These are phyloP conservation scores for Dendrobium chrysotoxum DNA, from an alignment of 106 monocot genomes.

Conservation along the genomic window DNA sequence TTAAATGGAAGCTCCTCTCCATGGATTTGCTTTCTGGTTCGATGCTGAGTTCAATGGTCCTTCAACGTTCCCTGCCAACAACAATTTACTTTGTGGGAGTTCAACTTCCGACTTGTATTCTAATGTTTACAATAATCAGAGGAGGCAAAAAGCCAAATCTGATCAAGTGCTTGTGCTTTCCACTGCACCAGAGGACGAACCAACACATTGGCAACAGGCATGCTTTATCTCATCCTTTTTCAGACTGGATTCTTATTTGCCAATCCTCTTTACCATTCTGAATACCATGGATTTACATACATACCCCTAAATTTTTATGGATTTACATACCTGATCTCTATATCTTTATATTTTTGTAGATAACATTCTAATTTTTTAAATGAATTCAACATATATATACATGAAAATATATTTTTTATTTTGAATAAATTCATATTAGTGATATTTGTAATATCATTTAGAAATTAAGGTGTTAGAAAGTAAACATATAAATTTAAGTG, in stretches of 20 bases:
- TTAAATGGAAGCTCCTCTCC: constrained; percentile 58
- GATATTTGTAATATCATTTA: too few species aligned
- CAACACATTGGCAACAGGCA: constrained; percentile 99
- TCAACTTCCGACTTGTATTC: constrained; percentile 9
- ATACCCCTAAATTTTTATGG: too few species aligned
- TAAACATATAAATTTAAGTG: too few species aligned
- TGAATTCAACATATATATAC: too few species aligned
- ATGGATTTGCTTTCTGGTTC: constrained; percentile 99
- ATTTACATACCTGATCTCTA: too few species aligned
- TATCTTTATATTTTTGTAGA: too few species aligned
- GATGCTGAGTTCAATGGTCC: constrained; percentile 92
- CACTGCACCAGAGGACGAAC: constrained; percentile 92
- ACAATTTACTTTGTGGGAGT: constrained; percentile 14
- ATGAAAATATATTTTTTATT: too few species aligned
- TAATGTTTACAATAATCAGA: constrained; percentile 3
- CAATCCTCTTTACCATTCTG: not conserved
- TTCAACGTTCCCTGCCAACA: constrained; percentile 17
- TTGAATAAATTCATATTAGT: too few species aligned
- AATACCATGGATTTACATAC: not conserved
- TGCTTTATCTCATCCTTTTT: not conserved
- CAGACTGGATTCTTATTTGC: not conserved
- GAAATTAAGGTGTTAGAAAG: too few species aligned
- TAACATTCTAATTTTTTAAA: too few species aligned
- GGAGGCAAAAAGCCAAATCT: constrained; percentile 39
- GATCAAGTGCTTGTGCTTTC: constrained; percentile 63